Conservation (phyloP, 495 filamentous ascomycete species). For the Lasiosphaeria ovina region DNA sequence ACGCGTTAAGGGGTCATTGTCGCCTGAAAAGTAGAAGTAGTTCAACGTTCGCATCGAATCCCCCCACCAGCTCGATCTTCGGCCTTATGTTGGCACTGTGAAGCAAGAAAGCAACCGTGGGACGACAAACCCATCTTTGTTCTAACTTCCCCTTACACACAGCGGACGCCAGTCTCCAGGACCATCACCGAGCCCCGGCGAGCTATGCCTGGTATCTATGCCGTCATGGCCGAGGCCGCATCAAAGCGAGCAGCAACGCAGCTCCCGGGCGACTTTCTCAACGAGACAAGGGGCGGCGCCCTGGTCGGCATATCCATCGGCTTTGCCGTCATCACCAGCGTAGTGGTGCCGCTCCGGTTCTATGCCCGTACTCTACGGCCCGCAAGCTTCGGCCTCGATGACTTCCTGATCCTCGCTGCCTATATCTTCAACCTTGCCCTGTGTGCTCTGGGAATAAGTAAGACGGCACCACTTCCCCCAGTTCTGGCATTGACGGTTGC, state of each 20-base stretch:
- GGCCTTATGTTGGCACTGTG: no score
- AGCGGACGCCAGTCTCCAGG: no score
- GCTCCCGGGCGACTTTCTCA: conserved; percentile 7
- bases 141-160: no score
- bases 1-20: no score
- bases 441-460: conserved; percentile 12
- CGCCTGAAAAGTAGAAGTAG: no score
- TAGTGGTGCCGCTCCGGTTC: conserved; percentile 7
- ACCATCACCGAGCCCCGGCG: no score
- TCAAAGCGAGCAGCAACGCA: background rate
- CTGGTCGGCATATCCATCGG: conserved; percentile 10
- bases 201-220: no score
- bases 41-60: no score
- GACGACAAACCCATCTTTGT: no score
- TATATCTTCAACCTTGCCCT: conserved; percentile 15
- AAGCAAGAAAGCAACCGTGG: no score
- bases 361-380: conserved; percentile 7
- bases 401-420: conserved; percentile 8
- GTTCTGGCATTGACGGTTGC: background rate
- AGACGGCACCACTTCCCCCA: background rate
- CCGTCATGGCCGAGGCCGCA: no score
- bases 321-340: conserved; percentile 10
- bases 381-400: conserved; percentile 9
- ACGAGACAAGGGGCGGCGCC: conserved; percentile 4
- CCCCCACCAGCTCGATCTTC: no score